A percentile compares a stretch with the other conserved stretches of the same genome.
Evolutionary conservation across 2,329 filamentous ascomycete species (phyloP).

Genomic region (Clarireedia hainanense): DNA sequence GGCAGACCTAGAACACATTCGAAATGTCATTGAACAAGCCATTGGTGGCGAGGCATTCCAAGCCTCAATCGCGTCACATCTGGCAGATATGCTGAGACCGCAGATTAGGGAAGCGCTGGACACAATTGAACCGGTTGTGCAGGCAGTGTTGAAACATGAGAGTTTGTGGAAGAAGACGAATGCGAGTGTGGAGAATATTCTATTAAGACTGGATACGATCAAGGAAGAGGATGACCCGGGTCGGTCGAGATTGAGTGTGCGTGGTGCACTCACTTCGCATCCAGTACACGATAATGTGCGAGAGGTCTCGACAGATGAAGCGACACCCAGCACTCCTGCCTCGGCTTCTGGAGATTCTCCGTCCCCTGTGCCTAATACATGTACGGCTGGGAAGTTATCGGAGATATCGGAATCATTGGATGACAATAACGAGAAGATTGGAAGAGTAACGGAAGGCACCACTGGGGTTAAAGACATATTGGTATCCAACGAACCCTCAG

Average conservation of each 20-base stretch:
- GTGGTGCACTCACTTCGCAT: neutral
- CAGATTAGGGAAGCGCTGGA: conserved; percentile 27
- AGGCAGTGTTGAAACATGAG: conserved; percentile 28
- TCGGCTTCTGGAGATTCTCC: neutral
- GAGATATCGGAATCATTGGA: conserved; percentile 22
- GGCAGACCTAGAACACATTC: conserved; percentile 23
- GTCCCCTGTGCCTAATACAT: conserved; percentile 2
- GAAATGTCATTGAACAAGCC: conserved; percentile 22
- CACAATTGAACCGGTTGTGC: conserved; percentile 28
- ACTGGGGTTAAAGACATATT: conserved; percentile 16
- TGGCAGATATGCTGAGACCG: conserved; percentile 26
- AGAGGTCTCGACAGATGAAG: neutral
- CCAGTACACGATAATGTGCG: neutral
- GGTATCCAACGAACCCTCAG: conserved; percentile 16
- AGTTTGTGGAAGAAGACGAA: conserved; percentile 27
- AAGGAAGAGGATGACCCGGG: conserved; percentile 5
- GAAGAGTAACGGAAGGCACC: conserved; percentile 17
- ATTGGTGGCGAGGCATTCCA: conserved; percentile 27
- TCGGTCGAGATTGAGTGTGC: neutral
- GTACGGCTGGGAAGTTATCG: conserved; percentile 18
- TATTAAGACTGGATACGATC: conserved; percentile 20
- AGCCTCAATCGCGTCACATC: conserved; percentile 25
- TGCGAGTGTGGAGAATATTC: conserved; percentile 25
- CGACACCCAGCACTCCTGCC: neutral
- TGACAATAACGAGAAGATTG: conserved; percentile 19